phyloP scores from a whole-genome alignment of 1,139 yeast genomes.

The Barnettozyma hawaiiensis region DNA sequence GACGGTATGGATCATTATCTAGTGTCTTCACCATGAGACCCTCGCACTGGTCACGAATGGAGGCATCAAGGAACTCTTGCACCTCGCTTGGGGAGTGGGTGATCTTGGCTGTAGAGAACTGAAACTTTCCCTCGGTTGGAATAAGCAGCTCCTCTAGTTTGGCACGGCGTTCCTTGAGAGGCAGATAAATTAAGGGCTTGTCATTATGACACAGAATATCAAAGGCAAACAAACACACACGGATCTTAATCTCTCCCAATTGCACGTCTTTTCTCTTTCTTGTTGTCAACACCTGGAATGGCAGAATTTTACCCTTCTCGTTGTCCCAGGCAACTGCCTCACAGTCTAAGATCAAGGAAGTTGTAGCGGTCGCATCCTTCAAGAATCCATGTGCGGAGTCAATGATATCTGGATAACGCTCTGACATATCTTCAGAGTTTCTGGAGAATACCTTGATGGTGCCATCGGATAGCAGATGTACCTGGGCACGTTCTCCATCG shows the following conservation, averaged over 20 bases:
- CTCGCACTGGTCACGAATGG: slow-evolving; percentile 87
- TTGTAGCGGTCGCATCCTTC: slow-evolving; percentile 31
- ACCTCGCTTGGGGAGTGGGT: slow-evolving; percentile 73
- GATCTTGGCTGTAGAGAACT: slow-evolving; percentile 71
- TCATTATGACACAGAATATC: slow-evolving; percentile 75
- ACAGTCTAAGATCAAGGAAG: slow-evolving; percentile 76
- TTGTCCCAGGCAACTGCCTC: slow-evolving; percentile 99
- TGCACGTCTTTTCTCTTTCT: slow-evolving; percentile 92
- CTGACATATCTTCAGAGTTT: slow-evolving; percentile 96
- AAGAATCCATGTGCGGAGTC: slow-evolving; percentile 61
- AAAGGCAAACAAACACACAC: slow-evolving; percentile 88
- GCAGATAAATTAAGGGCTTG: slow-evolving; percentile 58
- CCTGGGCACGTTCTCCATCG: slow-evolving; percentile 97
- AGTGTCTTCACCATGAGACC: slow-evolving; percentile 94
- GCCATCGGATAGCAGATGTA: slow-evolving; percentile 70
- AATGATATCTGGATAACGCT: slow-evolving; percentile 86
- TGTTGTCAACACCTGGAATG: slow-evolving; percentile 89
- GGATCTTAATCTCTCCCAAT: slow-evolving; percentile 79
- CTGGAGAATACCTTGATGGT: slow-evolving; percentile 76
- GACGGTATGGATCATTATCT: slow-evolving; percentile 84
- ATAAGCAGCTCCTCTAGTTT: slow-evolving; percentile 51
- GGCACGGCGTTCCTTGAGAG: slow-evolving; percentile 66
- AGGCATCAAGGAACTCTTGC: slow-evolving; percentile 81
- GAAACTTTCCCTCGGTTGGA: slow-evolving; percentile 70
- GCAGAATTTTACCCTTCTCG: slow-evolving; percentile 65